Evolutionary conservation across 129 eudicot genomes (phyloP).

Genomic region (Helichrysum umbraculigerum): DNA sequence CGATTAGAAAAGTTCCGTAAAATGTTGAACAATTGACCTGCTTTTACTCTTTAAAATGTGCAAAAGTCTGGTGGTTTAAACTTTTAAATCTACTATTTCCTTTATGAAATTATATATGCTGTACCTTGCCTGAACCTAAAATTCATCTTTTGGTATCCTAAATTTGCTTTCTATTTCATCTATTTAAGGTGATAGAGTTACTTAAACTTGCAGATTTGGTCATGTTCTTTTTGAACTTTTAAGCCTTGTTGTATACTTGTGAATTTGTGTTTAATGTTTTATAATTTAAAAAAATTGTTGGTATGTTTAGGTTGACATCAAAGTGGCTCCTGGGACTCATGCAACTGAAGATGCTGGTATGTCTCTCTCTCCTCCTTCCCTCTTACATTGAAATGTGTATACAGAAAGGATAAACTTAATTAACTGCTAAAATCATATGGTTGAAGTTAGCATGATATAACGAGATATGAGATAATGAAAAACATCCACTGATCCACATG

Average conservation of each 20-base stretch:
- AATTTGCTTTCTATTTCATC: neutral
- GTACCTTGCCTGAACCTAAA: neutral
- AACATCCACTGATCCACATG: no score
- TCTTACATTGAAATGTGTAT: neutral
- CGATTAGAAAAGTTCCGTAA: neutral
- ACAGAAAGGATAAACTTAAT: neutral
- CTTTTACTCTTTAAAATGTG: neutral
- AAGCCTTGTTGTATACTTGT: neutral
- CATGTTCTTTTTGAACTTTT: neutral
- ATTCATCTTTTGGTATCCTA: neutral
- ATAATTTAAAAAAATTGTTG: no score
- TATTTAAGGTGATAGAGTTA: neutral
- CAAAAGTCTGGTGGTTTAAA: neutral
- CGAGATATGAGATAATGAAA: no score
- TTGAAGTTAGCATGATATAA: no score
- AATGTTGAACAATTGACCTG: neutral
- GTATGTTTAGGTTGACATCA: constrained; percentile 67
- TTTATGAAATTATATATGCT: neutral
- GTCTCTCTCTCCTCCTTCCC: constrained; percentile 26
- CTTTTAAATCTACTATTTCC: neutral
- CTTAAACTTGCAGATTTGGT: neutral
- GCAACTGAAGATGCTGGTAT: constrained; percentile 97
- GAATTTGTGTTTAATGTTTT: neutral
- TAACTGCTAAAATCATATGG: neutral
- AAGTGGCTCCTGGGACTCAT: constrained; percentile 95